These are phyloP conservation scores for Rhazya stricta DNA, from an alignment of 257 asterid species.

Conservation along the genomic window DNA sequence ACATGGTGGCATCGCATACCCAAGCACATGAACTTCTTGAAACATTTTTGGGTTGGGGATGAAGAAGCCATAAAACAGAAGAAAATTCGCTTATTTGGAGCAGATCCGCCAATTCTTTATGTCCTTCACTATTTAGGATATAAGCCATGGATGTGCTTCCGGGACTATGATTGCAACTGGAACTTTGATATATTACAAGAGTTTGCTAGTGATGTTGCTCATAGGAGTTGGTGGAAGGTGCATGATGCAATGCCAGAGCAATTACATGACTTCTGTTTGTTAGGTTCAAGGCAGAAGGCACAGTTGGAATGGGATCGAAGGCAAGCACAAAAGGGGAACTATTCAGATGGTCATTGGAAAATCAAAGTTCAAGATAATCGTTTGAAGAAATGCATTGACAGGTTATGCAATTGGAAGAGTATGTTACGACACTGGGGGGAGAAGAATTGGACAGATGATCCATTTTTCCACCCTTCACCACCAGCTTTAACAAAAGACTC, in stretches of 20 bases:
- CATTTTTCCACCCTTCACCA: slow-evolving; percentile 36
- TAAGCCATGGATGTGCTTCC: slow-evolving; percentile 85
- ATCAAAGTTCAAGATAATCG: slow-evolving; percentile 42
- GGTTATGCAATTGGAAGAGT: slow-evolving; percentile 56
- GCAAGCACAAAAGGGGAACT: slow-evolving; percentile 53
- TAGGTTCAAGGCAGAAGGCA: slow-evolving; percentile 71
- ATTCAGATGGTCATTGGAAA: slow-evolving; percentile 68
- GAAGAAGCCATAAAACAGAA: slow-evolving; percentile 49
- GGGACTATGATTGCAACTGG: slow-evolving; percentile 92
- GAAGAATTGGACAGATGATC: slow-evolving; percentile 54
- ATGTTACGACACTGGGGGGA: slow-evolving; percentile 90
- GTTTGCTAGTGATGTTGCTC: slow-evolving; percentile 84
- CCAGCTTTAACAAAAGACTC: slow-evolving; percentile 22
- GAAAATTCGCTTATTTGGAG: slow-evolving; percentile 53
- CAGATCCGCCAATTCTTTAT: slow-evolving; percentile 70
- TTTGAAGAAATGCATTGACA: slow-evolving; percentile 60
- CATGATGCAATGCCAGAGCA: slow-evolving; percentile 64
- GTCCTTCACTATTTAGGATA: slow-evolving; percentile 79
- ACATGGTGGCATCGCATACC: slow-evolving; percentile 96
- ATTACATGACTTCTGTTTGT: slow-evolving; percentile 51
- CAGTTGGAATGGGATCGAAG: slow-evolving; percentile 85
- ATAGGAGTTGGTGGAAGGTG: slow-evolving; percentile 78
- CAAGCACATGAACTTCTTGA: slow-evolving; percentile 77
- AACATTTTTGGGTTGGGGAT: slow-evolving; percentile 87
- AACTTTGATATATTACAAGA: slow-evolving; percentile 70